Evolutionary conservation across 129 eudicot species (phyloP).

Genomic region (Erigeron canadensis): DNA sequence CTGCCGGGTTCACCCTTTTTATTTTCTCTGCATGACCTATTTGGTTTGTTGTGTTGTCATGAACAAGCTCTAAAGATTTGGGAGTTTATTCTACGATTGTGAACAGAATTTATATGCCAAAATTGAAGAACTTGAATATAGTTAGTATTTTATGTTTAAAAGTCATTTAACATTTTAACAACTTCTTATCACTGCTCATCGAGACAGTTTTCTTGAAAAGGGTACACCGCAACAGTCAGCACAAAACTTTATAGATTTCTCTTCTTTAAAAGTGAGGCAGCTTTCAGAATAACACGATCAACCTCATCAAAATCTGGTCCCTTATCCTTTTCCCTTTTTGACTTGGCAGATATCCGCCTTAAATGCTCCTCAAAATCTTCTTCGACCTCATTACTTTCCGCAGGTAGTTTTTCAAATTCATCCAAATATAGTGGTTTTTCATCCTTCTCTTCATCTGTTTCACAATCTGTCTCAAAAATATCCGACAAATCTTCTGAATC

Average conservation of each 20-base stretch:
- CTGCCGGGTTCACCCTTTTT: slow-evolving; percentile 50
- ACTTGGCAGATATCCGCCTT: slow-evolving; percentile 53
- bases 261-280: slow-evolving; percentile 83
- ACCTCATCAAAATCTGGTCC: slow-evolving; percentile 78
- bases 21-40: no score
- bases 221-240: neutral
- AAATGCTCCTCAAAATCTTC: slow-evolving; percentile 76
- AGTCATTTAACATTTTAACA: neutral
- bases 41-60: no score
- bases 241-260: slow-evolving; percentile 12
- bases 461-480: slow-evolving; percentile 82
- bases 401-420: slow-evolving; percentile 59
- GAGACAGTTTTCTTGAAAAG: neutral
- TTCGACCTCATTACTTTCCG: slow-evolving; percentile 32
- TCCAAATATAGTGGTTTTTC: slow-evolving; percentile 68
- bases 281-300: slow-evolving; percentile 69
- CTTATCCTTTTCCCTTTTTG: slow-evolving; percentile 46
- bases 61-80: no score
- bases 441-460: slow-evolving; percentile 49
- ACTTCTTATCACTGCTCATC: neutral
- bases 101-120: no score
- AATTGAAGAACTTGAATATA: neutral
- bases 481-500: slow-evolving; percentile 85
- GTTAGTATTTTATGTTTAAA: no score
- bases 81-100: no score